phyloP scores from a whole-genome alignment of 169 alveolate genomes.

The Cryptosporidium felis region DNA sequence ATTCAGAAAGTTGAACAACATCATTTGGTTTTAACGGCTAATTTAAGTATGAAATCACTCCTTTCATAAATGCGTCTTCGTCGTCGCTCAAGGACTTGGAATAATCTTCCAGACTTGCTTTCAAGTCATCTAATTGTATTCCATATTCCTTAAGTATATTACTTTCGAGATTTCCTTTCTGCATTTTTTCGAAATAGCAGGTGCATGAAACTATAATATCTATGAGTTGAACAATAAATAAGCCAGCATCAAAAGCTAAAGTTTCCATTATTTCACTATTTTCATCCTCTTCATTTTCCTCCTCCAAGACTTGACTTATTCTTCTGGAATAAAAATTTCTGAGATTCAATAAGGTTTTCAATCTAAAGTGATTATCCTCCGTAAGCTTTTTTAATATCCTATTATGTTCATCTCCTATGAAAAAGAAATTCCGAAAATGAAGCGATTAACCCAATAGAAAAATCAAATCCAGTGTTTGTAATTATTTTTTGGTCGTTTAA shows the following conservation, averaged over 20 bases:
- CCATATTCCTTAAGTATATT: not conserved
- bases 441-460: not conserved
- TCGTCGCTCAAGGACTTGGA: not conserved
- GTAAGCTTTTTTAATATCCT: not conserved
- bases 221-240: conserved; percentile 38
- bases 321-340: conserved; percentile 24
- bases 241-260: conserved; percentile 38
- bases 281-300: not conserved
- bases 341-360: not conserved
- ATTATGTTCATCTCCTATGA: conserved; percentile 13
- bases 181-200: not conserved
- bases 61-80: not conserved
- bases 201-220: conserved; percentile 20
- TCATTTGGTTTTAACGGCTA: conserved; percentile 35
- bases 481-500: not conserved
- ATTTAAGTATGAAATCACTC: not conserved
- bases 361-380: not conserved
- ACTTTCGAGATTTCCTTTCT: not conserved
- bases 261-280: conserved; percentile 31
- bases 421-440: not conserved
- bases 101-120: conserved; percentile 32
- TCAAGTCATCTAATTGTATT: not conserved
- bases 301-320: not conserved
- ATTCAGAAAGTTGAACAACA: conserved; percentile 26
- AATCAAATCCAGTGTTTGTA: not conserved